Evolutionary conservation across 768 basidiomycete species (phyloP).

Genomic region (Amanita thiersii): DNA sequence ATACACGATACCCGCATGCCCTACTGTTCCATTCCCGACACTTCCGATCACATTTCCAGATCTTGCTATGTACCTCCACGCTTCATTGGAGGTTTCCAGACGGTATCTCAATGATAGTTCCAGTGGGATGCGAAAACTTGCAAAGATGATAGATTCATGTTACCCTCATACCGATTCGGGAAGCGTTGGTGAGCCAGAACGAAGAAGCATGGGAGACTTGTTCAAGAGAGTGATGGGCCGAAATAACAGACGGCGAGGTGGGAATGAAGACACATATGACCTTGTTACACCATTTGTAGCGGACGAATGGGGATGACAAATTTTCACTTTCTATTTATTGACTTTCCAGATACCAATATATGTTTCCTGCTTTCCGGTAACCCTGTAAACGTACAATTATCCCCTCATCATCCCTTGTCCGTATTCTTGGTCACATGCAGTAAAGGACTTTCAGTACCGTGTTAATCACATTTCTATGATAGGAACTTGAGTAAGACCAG

Average conservation of each 20-base stretch:
- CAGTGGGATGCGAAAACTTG: slow-evolving; percentile 55
- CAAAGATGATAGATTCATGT: slow-evolving; percentile 59
- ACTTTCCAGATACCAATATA: no score
- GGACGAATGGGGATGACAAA: slow-evolving; percentile 57
- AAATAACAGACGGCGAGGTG: slow-evolving; percentile 32
- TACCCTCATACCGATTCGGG: slow-evolving; percentile 42
- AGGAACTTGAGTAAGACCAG: no score
- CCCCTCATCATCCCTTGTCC: no score
- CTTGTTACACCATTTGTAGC: slow-evolving; percentile 77
- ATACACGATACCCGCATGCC: slow-evolving; percentile 61
- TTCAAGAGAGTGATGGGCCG: slow-evolving; percentile 57
- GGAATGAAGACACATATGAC: slow-evolving; percentile 76
- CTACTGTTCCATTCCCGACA: slow-evolving; percentile 52
- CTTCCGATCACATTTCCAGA: slow-evolving; percentile 72
- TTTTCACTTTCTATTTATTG: background rate
- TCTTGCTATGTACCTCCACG: slow-evolving; percentile 68
- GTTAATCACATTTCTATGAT: no score
- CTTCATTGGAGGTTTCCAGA: slow-evolving; percentile 62
- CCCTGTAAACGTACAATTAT: no score
- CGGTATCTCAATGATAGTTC: slow-evolving; percentile 50
- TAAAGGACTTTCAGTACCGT: no score
- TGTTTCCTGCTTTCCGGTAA: no score
- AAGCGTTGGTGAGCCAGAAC: slow-evolving; percentile 21
- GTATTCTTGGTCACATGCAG: no score
- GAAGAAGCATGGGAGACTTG: slow-evolving; percentile 40